Conservation (phyloP, 257 asterid genomes). For the Nyctanthes arbortristis region DNA sequence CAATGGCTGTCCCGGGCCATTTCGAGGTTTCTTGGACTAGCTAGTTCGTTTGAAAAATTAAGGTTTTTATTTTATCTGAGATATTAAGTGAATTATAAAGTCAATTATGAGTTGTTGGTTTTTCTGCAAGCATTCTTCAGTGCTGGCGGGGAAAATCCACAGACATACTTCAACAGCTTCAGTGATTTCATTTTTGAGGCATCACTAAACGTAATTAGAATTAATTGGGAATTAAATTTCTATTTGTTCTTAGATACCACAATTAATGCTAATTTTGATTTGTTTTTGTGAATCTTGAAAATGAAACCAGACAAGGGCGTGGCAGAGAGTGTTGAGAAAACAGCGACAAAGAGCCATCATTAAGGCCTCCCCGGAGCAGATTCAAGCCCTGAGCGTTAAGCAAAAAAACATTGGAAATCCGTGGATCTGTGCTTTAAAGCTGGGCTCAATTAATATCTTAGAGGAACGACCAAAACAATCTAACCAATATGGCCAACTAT, state of each 20-base stretch:
- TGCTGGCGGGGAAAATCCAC: slow-evolving; percentile 57
- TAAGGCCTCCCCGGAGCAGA: slow-evolving; percentile 63
- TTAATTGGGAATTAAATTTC: too few relatives aligned
- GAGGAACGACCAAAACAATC: slow-evolving; percentile 33
- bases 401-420: slow-evolving; percentile 66
- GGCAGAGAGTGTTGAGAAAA: slow-evolving; percentile 47
- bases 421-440: too few relatives aligned
- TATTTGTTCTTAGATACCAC: too few relatives aligned
- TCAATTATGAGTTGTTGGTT: too few relatives aligned
- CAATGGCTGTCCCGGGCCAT: slow-evolving; percentile 53
- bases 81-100: too few relatives aligned
- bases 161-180: slow-evolving; percentile 53
- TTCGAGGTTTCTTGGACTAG: slow-evolving; percentile 41
- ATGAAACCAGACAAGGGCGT: slow-evolving; percentile 35
- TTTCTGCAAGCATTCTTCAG: slow-evolving; percentile 58
- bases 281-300: not conserved
- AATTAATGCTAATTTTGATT: too few relatives aligned
- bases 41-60: too few relatives aligned
- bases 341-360: slow-evolving; percentile 49
- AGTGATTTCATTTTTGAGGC: slow-evolving; percentile 67
- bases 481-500: slow-evolving; percentile 60
- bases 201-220: slow-evolving; percentile 55
- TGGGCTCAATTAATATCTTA: slow-evolving; percentile 39
- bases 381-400: slow-evolving; percentile 46
- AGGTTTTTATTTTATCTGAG: too few relatives aligned